Percentiles rank a stretch among this genome's conserved stretches.
phyloP scores from a whole-genome alignment of 768 basidiomycete genomes.

The Cyclocybe cylindracea region DNA sequence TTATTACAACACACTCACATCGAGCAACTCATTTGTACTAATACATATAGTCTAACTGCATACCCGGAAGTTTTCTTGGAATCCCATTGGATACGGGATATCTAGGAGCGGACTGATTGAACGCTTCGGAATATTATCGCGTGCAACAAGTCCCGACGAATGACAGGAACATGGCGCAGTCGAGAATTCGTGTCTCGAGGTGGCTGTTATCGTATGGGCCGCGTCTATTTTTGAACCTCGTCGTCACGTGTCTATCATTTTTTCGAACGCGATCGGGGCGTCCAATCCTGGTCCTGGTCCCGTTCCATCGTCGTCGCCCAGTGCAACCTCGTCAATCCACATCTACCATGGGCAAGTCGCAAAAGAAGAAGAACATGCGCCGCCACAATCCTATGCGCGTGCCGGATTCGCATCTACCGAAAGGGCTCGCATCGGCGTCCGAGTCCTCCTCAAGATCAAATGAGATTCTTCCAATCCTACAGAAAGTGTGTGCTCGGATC shows the following conservation, averaged over 20 bases:
- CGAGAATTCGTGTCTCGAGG: no score
- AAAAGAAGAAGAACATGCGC: constrained; percentile 83
- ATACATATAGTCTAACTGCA: no score
- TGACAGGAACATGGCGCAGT: no score
- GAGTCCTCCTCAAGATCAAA: constrained; percentile 75
- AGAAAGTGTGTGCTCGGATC: constrained; percentile 61
- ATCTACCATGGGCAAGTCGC: constrained; percentile 83
- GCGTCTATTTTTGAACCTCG: not conserved
- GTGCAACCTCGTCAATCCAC: not conserved
- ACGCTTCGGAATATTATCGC: no score
- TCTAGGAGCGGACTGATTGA: no score
- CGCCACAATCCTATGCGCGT: constrained; percentile 94
- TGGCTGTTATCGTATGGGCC: no score
- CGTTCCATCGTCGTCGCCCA: not conserved
- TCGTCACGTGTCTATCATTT: not conserved
- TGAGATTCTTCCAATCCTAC: constrained; percentile 83
- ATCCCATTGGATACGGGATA: no score
- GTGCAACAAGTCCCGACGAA: no score
- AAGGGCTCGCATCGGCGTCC: constrained; percentile 75
- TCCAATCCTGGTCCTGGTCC: not conserved
- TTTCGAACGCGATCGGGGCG: constrained; percentile 13
- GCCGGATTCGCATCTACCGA: constrained; percentile 87
- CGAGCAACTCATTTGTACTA: no score
- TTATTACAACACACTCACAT: no score
- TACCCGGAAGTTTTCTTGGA: no score